Percentiles rank a stretch among this genome's conserved stretches.
Evolutionary conservation across 345 rosid species (phyloP).

Genomic region (Murraya koenigii): DNA sequence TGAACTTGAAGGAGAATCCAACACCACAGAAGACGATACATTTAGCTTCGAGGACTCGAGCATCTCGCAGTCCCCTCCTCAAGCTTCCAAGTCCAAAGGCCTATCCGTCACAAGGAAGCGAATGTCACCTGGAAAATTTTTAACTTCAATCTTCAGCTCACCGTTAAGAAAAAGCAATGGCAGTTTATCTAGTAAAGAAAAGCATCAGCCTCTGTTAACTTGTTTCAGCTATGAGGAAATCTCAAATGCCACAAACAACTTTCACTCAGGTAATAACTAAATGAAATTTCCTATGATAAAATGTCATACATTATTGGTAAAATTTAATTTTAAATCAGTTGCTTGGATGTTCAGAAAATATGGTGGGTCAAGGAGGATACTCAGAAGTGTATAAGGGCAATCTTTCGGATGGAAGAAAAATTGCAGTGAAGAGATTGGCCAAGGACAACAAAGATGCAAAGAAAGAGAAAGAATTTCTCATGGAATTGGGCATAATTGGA

Average conservation of each 20-base stretch:
- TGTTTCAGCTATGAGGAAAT: slow-evolving; percentile 79
- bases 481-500: slow-evolving; percentile 76
- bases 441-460: slow-evolving; percentile 68
- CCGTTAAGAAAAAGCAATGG: slow-evolving; percentile 47
- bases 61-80: slow-evolving; percentile 39
- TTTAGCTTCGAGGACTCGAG: slow-evolving; percentile 48
- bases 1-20: slow-evolving; percentile 52
- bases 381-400: slow-evolving; percentile 92
- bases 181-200: slow-evolving; percentile 30
- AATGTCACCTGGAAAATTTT: slow-evolving; percentile 42
- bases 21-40: slow-evolving; percentile 55
- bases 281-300: not conserved
- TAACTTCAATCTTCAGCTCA: slow-evolving; percentile 55
- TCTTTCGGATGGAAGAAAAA: slow-evolving; percentile 59
- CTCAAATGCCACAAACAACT: slow-evolving; percentile 62
- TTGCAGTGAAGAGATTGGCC: slow-evolving; percentile 84
- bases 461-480: slow-evolving; percentile 85
- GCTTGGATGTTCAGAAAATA: slow-evolving; percentile 44
- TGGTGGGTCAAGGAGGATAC: slow-evolving; percentile 84
- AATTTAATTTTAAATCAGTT: not conserved
- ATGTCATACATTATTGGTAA: not conserved
- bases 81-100: slow-evolving; percentile 29
- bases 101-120: slow-evolving; percentile 29
- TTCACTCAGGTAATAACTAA: slow-evolving; percentile 50
- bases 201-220: slow-evolving; percentile 47